phyloP scores from a whole-genome alignment of 2,329 filamentous ascomycete species.

The Lachnum nothofagi region DNA sequence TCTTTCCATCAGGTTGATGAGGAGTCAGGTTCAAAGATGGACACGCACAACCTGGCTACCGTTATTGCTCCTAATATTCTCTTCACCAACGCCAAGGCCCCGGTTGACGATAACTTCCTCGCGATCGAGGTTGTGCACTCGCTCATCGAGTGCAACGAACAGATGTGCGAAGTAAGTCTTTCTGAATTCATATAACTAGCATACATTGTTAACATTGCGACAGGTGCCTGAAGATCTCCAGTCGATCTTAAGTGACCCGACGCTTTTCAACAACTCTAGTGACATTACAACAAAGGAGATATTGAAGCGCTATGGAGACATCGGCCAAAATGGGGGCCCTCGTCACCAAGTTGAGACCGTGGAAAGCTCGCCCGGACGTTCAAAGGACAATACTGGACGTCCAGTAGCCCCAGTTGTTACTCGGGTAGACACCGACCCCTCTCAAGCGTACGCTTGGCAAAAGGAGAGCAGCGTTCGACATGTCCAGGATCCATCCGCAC shows the following conservation, averaged over 20 bases:
- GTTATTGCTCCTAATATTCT: constrained; percentile 96
- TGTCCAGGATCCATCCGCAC: constrained; percentile 55
- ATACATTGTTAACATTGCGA: constrained; percentile 23
- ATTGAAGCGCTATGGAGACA: constrained; percentile 84
- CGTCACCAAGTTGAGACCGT: constrained; percentile 57
- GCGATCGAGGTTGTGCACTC: constrained; percentile 90
- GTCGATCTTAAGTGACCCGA: constrained; percentile 76
- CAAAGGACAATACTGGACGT: constrained; percentile 45
- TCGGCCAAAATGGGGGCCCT: constrained; percentile 46
- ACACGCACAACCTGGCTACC: constrained; percentile 92
- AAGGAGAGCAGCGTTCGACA: constrained; percentile 80
- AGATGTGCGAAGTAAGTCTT: constrained; percentile 84
- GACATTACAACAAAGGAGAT: constrained; percentile 98
- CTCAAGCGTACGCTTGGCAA: constrained; percentile 64
- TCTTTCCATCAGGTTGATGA: constrained; percentile 97
- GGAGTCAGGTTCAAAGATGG: constrained; percentile 97
- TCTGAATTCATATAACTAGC: not conserved
- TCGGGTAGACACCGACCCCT: constrained; percentile 81
- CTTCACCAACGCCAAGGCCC: constrained; percentile 61
- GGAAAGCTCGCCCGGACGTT: constrained; percentile 48
- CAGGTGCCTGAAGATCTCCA: constrained; percentile 92
- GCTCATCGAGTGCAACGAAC: constrained; percentile 87
- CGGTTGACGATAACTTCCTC: constrained; percentile 82
- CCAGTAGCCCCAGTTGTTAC: constrained; percentile 51
- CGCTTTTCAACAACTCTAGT: constrained; percentile 72